Base-by-base conservation (phyloP, 2,329 filamentous ascomycete species). In the Ophiostoma australiae region DNA sequence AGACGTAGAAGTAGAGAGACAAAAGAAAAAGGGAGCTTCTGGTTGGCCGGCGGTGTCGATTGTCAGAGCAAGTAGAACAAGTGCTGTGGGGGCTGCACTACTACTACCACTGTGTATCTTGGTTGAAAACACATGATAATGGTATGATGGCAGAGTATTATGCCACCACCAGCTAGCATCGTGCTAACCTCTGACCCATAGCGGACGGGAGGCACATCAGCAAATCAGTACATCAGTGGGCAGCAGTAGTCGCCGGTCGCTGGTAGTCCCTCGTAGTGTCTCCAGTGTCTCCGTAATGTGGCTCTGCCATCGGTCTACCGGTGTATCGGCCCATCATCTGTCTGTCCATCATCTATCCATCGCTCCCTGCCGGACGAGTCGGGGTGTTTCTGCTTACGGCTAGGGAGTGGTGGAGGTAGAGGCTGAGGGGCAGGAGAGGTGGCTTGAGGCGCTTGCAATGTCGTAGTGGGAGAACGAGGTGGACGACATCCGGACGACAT, bases 341-440 rank as follows among this genome's bases (percentile, higher is more conserved):
- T n/a, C n/a, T n/a, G n/a, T n/a, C n/a, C n/a, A n/a, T n/a, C n/a
- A n/a, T n/a, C 44, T 15, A 15, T n/a, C 44, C 17, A n/a, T 48
- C 37, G 37, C 52, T 27, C 52, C 52, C 52, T 58, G 10, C 52
- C 52, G 52, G 52, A 58, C 52, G 11, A 17, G 52, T 58, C 52
- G 52, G 52, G n/a, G 52, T 58, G 52, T 58, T 58, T 58, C 52
- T 58, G 52, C 23, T 27, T 58, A 27, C 11, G 52, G 52, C 52
- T 27, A 58, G 52, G n/a, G 52, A 23, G 17, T 52, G 48, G 17
- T 52, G 39, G 39, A 41, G 39, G 39, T 41, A 5, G 4, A 48
- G 44, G 39, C 11, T 39, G 15, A 13, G 17, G 44, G 44, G 44
- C 44, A 48, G 44, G 13, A 11, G 37, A 17, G 44, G 44, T 48